Evolutionary conservation across 2,329 filamentous ascomycete genomes (phyloP).

Genomic region (Lachnellula subtilissima): DNA sequence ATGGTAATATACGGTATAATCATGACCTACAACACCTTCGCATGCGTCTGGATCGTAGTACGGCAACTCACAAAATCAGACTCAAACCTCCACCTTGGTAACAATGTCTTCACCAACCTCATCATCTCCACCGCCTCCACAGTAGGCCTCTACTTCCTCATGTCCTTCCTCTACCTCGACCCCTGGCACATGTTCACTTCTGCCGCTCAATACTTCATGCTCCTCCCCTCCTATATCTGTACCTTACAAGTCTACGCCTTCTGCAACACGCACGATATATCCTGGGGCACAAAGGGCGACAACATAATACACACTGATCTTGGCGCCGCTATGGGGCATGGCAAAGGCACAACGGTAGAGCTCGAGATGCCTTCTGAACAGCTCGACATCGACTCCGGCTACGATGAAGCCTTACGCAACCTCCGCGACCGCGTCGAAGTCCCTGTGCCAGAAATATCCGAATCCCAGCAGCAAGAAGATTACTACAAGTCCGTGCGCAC

Average conservation of each 20-base stretch:
- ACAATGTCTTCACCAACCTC: conserved; percentile 92
- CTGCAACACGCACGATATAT: conserved; percentile 98
- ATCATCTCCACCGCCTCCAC: conserved; percentile 88
- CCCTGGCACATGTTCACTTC: conserved; percentile 99
- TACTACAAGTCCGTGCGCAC: conserved; percentile 97
- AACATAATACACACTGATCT: conserved; percentile 92
- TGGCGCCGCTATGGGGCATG: conserved; percentile 74
- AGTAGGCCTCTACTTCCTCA: conserved; percentile 89
- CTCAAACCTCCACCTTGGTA: conserved; percentile 57
- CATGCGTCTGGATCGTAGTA: conserved; percentile 81
- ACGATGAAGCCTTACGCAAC: conserved; percentile 94
- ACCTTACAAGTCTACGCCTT: conserved; percentile 98
- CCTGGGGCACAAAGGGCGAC: conserved; percentile 98
- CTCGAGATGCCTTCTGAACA: conserved; percentile 98
- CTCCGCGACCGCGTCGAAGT: conserved; percentile 91
- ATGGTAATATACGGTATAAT: conserved; percentile 91
- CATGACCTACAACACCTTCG: conserved; percentile 94
- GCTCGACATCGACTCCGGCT: conserved; percentile 95
- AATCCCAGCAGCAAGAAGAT: conserved; percentile 89
- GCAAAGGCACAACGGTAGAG: conserved; percentile 72
- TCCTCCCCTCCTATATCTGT: conserved; percentile 92
- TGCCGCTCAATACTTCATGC: conserved; percentile 82
- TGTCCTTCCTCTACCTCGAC: conserved; percentile 94
- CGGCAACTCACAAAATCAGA: conserved; percentile 58
- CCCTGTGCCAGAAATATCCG: conserved; percentile 52